phyloP scores from a whole-genome alignment of 441 rosid species.

The Croton setiger region DNA sequence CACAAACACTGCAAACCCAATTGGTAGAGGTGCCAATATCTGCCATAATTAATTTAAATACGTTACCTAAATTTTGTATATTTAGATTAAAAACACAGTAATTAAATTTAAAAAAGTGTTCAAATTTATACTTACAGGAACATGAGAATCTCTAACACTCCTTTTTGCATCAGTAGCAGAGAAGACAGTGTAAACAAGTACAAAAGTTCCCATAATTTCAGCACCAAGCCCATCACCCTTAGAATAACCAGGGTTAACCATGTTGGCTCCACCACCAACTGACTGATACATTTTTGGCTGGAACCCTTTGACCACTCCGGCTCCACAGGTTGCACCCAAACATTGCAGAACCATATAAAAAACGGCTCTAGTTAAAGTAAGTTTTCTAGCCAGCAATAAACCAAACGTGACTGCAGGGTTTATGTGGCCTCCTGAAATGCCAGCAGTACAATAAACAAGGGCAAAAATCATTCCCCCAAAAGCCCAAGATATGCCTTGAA shows the following conservation, averaged over 20 bases:
- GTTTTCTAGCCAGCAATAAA: not conserved
- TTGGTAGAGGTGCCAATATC: constrained; percentile 29
- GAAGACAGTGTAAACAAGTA: too few species aligned
- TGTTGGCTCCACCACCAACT: too few species aligned
- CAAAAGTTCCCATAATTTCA: too few species aligned
- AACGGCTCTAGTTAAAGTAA: constrained; percentile 15
- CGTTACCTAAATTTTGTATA: too few species aligned
- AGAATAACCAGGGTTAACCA: too few species aligned
- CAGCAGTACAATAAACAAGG: constrained; percentile 84
- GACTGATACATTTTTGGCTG: too few species aligned
- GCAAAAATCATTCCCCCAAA: constrained; percentile 94
- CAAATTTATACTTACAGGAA: constrained; percentile 45
- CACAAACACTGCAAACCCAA: constrained; percentile 14
- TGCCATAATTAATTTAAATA: constrained; percentile 15
- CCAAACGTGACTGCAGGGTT: not conserved
- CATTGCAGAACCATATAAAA: too few species aligned
- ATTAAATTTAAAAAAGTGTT: too few species aligned
- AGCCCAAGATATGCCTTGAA: constrained; percentile 92
- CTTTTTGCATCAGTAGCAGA: constrained; percentile 93
- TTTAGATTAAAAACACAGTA: too few species aligned
- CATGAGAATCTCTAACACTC: constrained; percentile 83
- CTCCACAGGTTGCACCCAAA: too few species aligned
- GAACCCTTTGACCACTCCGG: too few species aligned
- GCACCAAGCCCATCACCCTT: too few species aligned
- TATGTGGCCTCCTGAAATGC: constrained; percentile 55